phyloP scores from a whole-genome alignment of 306 rosid genomes.

The Vigna mungo region DNA sequence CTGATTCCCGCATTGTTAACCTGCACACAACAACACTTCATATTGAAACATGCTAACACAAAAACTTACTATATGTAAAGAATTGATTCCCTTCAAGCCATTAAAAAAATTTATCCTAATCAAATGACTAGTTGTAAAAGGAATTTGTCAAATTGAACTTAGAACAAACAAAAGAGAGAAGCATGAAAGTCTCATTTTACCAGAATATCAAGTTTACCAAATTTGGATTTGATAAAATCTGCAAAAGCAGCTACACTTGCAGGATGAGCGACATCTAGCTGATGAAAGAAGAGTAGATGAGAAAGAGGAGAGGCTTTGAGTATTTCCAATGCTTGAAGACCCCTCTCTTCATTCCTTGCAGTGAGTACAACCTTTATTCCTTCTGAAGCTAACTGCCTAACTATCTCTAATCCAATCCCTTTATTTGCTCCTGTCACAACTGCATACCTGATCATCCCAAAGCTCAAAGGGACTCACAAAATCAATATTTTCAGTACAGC shows the following conservation, averaged over 20 bases:
- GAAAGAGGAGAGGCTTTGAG: conserved; percentile 35
- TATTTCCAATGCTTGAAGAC: conserved; percentile 46
- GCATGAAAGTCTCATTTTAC: conserved; percentile 30
- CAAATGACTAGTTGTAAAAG: background rate
- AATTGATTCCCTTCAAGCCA: background rate
- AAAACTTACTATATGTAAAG: background rate
- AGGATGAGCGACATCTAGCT: conserved; percentile 51
- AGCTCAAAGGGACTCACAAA: background rate
- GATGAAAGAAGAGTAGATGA: conserved; percentile 43
- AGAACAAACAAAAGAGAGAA: background rate
- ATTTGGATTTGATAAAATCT: conserved; percentile 40
- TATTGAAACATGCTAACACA: conserved; percentile 17
- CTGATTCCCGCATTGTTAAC: conserved; percentile 62
- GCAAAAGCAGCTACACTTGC: conserved; percentile 50
- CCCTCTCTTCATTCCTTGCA: conserved; percentile 51
- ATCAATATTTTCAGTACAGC: background rate
- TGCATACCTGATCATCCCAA: conserved; percentile 41
- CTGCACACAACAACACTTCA: conserved; percentile 19
- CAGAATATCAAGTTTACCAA: conserved; percentile 56
- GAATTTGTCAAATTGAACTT: background rate
- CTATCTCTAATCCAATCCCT: conserved; percentile 54
- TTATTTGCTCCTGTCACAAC: conserved; percentile 50
- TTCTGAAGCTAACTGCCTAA: conserved; percentile 43
- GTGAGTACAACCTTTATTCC: conserved; percentile 55
- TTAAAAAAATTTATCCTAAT: too few relatives aligned